Evolutionary conservation across 73 alveolate genomes (phyloP).

Genomic region (Paramecium sexaurelia): DNA sequence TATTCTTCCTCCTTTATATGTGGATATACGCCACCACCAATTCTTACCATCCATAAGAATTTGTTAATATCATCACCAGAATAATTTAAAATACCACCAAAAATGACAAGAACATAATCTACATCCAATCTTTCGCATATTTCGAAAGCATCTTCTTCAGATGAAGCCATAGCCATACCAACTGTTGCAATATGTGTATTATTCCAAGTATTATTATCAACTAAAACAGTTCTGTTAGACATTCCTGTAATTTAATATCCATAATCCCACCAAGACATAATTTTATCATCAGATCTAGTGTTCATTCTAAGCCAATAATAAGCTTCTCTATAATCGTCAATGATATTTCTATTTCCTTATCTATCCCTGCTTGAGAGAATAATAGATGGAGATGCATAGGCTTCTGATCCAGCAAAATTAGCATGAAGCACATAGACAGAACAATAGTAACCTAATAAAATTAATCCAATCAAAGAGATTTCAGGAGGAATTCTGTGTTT

Average conservation of each 20-base stretch:
- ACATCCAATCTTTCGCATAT: slow-evolving; percentile 86
- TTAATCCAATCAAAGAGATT: slow-evolving; percentile 36
- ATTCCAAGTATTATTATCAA: slow-evolving; percentile 94
- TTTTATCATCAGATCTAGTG: slow-evolving; percentile 85
- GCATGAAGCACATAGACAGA: slow-evolving; percentile 76
- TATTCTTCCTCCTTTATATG: slow-evolving; percentile 86
- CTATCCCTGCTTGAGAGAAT: slow-evolving; percentile 81
- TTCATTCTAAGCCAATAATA: slow-evolving; percentile 94
- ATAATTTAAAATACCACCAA: slow-evolving; percentile 83
- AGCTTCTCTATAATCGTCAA: slow-evolving; percentile 96
- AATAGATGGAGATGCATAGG: slow-evolving; percentile 83
- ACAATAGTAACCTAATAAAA: slow-evolving; percentile 52
- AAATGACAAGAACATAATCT: slow-evolving; percentile 84
- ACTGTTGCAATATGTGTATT: slow-evolving; percentile 94
- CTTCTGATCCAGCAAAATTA: slow-evolving; percentile 85
- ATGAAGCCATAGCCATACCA: slow-evolving; percentile 89
- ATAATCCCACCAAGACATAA: slow-evolving; percentile 97
- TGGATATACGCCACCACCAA: slow-evolving; percentile 92
- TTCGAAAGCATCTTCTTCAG: slow-evolving; percentile 88
- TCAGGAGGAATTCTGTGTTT: slow-evolving; percentile 47
- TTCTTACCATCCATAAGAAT: slow-evolving; percentile 92
- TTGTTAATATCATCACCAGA: slow-evolving; percentile 93
- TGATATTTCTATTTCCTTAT: slow-evolving; percentile 81
- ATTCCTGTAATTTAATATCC: slow-evolving; percentile 93
- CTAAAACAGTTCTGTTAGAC: slow-evolving; percentile 89